Evolutionary conservation across 768 basidiomycete species (phyloP).

Genomic region (Clathrus columnatus): DNA sequence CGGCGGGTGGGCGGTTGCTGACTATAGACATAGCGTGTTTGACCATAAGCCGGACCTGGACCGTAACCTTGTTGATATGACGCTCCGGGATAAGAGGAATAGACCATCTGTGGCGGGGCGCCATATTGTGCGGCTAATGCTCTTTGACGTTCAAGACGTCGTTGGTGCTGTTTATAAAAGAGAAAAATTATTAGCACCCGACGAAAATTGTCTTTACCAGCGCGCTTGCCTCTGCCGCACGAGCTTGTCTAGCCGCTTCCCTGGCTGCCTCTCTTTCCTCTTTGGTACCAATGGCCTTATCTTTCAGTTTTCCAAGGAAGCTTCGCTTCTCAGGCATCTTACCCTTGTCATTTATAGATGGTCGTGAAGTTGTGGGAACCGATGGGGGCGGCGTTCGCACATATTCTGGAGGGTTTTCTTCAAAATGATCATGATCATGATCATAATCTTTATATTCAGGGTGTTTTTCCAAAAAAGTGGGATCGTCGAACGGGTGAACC

Average conservation of each 20-base stretch:
- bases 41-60: neutral
- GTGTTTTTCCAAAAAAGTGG: slow-evolving; percentile 48
- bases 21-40: slow-evolving; percentile 2
- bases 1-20: slow-evolving; percentile 12
- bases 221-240: slow-evolving; percentile 2
- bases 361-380: slow-evolving; percentile 10
- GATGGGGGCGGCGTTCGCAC: neutral
- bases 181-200: neutral
- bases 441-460: slow-evolving; percentile 37
- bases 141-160: slow-evolving; percentile 22
- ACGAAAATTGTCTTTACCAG: neutral
- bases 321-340: slow-evolving; percentile 33
- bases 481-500: slow-evolving; percentile 66
- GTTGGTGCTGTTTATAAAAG: slow-evolving; percentile 14
- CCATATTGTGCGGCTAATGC: slow-evolving; percentile 26
- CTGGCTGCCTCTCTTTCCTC: slow-evolving; percentile 43
- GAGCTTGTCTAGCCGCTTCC: slow-evolving; percentile 9
- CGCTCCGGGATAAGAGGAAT: slow-evolving; percentile 11
- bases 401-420: slow-evolving; percentile 1
- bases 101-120: slow-evolving; percentile 12
- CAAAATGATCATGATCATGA: slow-evolving; percentile 7
- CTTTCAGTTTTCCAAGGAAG: slow-evolving; percentile 52
- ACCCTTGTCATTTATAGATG: slow-evolving; percentile 10
- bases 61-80: slow-evolving; percentile 6
- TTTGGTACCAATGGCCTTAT: slow-evolving; percentile 54